A percentile compares a stretch with the other conserved stretches of the same genome.
Evolutionary conservation across 2,329 filamentous ascomycete species (phyloP).

Genomic region (Arthrobotrys pseudoclavata): DNA sequence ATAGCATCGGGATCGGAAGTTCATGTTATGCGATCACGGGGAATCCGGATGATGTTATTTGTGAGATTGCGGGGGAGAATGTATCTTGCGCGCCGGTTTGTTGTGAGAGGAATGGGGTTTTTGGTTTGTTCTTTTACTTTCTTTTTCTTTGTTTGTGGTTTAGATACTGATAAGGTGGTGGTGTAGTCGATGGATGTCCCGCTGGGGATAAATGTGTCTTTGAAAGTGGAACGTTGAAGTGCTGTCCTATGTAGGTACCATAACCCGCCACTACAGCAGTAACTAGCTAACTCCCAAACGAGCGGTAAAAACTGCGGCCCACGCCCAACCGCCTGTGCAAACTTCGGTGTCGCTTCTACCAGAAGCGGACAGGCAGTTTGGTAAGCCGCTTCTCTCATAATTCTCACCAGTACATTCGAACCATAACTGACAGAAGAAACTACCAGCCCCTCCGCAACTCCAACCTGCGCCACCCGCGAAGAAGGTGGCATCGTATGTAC

Average conservation of each 20-base stretch:
- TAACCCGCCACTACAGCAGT: neutral
- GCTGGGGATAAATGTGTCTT: conserved; percentile 42
- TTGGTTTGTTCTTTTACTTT: neutral
- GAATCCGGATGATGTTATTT: conserved; percentile 44
- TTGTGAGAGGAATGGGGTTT: conserved; percentile 21
- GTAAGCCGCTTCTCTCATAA: neutral
- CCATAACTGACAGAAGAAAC: neutral
- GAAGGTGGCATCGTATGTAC: conserved; percentile 47
- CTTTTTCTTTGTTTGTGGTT: neutral
- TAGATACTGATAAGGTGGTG: neutral
- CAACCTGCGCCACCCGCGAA: conserved; percentile 35
- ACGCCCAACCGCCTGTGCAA: conserved; percentile 34
- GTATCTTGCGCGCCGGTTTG: conserved; percentile 53
- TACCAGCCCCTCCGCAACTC: conserved; percentile 39
- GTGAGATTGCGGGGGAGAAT: conserved; percentile 18
- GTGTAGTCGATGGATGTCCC: conserved; percentile 51
- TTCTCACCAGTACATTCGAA: neutral
- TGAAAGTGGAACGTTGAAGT: conserved; percentile 18
- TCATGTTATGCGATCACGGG: conserved; percentile 42
- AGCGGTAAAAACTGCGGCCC: conserved; percentile 31
- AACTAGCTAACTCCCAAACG: neutral
- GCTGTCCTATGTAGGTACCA: conserved; percentile 43
- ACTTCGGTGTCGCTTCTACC: conserved; percentile 20
- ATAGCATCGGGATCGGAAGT: neutral
- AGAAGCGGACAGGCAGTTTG: neutral